phyloP scores from a whole-genome alignment of 768 basidiomycete genomes.

The Strobilomyces dryophilus region DNA sequence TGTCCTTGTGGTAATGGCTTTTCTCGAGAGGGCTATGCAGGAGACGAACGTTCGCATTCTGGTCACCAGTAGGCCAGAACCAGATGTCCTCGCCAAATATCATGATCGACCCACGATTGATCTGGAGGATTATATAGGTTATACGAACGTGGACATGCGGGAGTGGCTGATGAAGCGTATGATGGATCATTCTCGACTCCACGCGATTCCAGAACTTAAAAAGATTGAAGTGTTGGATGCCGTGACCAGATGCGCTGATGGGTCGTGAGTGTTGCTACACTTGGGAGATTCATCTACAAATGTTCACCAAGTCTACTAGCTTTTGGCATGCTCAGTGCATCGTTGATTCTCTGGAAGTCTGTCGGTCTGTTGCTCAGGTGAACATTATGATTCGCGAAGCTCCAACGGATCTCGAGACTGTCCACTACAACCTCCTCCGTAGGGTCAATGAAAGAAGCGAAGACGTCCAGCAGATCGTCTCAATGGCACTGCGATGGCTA shows the following conservation, averaged over 20 bases:
- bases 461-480: slow-evolving; percentile 24
- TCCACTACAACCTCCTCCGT: slow-evolving; percentile 20
- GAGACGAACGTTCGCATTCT: slow-evolving; percentile 23
- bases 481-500: slow-evolving; percentile 21
- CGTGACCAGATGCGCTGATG: slow-evolving; percentile 7
- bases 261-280: slow-evolving; percentile 17
- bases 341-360: slow-evolving; percentile 24
- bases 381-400: slow-evolving; percentile 15
- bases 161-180: slow-evolving; percentile 25
- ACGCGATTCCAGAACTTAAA: slow-evolving; percentile 19
- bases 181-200: slow-evolving; percentile 20
- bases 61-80: slow-evolving; percentile 22
- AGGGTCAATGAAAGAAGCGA: slow-evolving; percentile 20
- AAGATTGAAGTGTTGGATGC: slow-evolving; percentile 20
- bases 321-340: slow-evolving; percentile 29
- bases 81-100: slow-evolving; percentile 16
- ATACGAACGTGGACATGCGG: slow-evolving; percentile 20
- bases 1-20: slow-evolving; percentile 13
- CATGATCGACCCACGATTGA: slow-evolving; percentile 16
- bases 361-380: slow-evolving; percentile 24
- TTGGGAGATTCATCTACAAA: not conserved
- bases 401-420: slow-evolving; percentile 19
- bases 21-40: slow-evolving; percentile 21
- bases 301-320: slow-evolving; percentile 8
- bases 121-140: slow-evolving; percentile 21